phyloP scores from a whole-genome alignment of 2,329 filamentous ascomycete species.

The Aspergillus flavus region DNA sequence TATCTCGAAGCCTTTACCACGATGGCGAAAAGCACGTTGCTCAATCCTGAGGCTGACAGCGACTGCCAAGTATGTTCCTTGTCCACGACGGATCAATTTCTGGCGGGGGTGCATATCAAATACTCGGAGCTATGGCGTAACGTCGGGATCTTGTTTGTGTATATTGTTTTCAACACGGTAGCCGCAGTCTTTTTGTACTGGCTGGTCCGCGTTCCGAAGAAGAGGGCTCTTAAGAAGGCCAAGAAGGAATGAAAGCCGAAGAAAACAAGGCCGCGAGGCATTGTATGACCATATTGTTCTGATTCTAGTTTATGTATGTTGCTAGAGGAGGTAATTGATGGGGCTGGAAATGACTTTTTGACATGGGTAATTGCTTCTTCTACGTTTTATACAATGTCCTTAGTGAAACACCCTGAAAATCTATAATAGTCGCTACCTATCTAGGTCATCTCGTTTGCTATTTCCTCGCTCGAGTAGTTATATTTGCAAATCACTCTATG shows the following conservation, averaged over 20 bases:
- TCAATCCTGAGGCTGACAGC: conserved; percentile 60
- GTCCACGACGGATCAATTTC: conserved; percentile 52
- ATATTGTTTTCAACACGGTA: conserved; percentile 54
- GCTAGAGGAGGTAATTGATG: background rate
- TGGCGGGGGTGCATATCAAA: conserved; percentile 49
- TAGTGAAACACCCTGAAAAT: no score
- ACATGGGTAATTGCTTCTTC: background rate
- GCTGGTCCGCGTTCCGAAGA: conserved; percentile 56
- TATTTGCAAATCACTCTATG: no score
- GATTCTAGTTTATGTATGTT: background rate
- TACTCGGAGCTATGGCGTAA: conserved; percentile 55
- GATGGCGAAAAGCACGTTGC: conserved; percentile 59
- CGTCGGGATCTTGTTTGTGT: conserved; percentile 58
- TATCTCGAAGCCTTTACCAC: conserved; percentile 65
- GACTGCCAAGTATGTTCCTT: conserved; percentile 59
- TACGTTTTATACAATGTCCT: background rate
- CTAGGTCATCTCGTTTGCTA: no score
- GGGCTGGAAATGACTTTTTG: background rate
- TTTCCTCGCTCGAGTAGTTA: no score
- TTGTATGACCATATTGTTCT: background rate
- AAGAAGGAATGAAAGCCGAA: conserved; percentile 29
- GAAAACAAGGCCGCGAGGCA: background rate
- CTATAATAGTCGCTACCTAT: no score
- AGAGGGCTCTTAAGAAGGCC: conserved; percentile 44
- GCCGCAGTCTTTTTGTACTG: conserved; percentile 57